Base-by-base conservation (phyloP, 2,329 filamentous ascomycete genomes). In the Microsporum audouinii region DNA sequence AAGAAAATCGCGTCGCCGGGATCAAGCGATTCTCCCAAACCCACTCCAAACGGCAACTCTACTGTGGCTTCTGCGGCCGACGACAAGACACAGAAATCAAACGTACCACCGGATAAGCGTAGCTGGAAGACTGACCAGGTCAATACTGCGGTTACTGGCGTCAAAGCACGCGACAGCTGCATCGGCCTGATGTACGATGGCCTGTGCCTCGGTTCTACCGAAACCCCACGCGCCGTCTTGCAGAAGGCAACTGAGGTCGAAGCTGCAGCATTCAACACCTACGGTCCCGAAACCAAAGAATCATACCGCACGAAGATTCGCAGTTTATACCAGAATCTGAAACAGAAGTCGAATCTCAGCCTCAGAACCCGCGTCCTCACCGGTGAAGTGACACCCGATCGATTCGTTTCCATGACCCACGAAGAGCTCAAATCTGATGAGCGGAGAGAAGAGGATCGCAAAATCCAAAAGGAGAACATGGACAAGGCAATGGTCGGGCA, bases 131-230 rank as follows among this genome's bases (percentile, higher is more conserved):
- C 80, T n/a, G 94, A 97, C 72, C 86, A 86, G 45, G 84, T 96
- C 59, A 85, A 91, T 68, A 83, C 84, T 68, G 84, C 86, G 66
- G 83, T 90, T 59, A 96, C 91, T 14, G 85, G 85, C 56, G 86
- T 87, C 63, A 77, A 80, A 61, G 82, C 83, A 23, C 88, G 94
- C 62, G 89, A 97, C 77, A 87, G 85, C 70, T 95, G 89, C 73
- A 86, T 96, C 64, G 91, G 90, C 57, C 82, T 99, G 49, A 83
- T 99, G 73, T 99, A 97, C 78, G 94, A 99, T 69, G 94, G 91
- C 14, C 81, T 99, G 65, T 91, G 88, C 55, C 82, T 84, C 61
- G 87, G 88, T 73, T 84, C 88, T 33, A 71, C 69, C 14, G 71
- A 75, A 59, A 70, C 79, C 7, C 79, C 89, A 31, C 85, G 85